These are phyloP conservation scores for Nasturtium officinale DNA, from an alignment of 345 rosid species.

Conservation along the genomic window DNA sequence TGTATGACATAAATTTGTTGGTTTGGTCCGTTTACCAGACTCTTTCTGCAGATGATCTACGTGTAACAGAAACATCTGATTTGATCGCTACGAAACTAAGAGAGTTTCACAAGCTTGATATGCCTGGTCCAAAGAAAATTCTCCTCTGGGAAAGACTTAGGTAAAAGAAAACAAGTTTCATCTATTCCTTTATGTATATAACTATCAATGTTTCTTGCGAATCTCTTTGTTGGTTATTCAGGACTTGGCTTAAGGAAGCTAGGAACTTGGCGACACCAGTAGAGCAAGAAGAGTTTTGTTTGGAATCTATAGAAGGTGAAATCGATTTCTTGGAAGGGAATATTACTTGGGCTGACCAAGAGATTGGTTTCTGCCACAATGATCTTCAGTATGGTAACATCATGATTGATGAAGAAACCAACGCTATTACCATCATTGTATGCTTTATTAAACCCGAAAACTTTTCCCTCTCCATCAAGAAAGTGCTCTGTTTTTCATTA, in stretches of 20 bases:
- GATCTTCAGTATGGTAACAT: slow-evolving; percentile 96
- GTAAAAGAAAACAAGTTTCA: slow-evolving; percentile 36
- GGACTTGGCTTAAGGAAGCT: slow-evolving; percentile 68
- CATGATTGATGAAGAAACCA: slow-evolving; percentile 92
- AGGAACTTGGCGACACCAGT: slow-evolving; percentile 52
- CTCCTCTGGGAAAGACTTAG: slow-evolving; percentile 82
- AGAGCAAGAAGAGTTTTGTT: slow-evolving; percentile 57
- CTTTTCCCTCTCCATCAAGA: not conserved
- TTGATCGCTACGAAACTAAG: slow-evolving; percentile 73
- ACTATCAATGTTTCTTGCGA: not conserved
- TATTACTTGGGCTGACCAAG: slow-evolving; percentile 51
- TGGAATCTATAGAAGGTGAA: slow-evolving; percentile 65
- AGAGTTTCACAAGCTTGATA: slow-evolving; percentile 82
- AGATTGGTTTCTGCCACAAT: slow-evolving; percentile 89
- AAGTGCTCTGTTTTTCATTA: slow-evolving; percentile 12
- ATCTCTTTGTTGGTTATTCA: slow-evolving; percentile 19
- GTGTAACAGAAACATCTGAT: slow-evolving; percentile 61
- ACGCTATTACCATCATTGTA: slow-evolving; percentile 76
- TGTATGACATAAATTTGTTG: slow-evolving; percentile 28
- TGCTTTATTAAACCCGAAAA: slow-evolving; percentile 31
- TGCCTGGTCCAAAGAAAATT: slow-evolving; percentile 66
- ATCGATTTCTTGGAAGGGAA: slow-evolving; percentile 57
- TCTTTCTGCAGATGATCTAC: slow-evolving; percentile 85
- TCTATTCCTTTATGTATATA: not conserved
- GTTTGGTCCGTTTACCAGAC: slow-evolving; percentile 61